Evolutionary conservation across 2,329 filamentous ascomycete genomes (phyloP), one percentile per base, ranked within the genome.

Genomic region (Nemania abortiva): DNA sequence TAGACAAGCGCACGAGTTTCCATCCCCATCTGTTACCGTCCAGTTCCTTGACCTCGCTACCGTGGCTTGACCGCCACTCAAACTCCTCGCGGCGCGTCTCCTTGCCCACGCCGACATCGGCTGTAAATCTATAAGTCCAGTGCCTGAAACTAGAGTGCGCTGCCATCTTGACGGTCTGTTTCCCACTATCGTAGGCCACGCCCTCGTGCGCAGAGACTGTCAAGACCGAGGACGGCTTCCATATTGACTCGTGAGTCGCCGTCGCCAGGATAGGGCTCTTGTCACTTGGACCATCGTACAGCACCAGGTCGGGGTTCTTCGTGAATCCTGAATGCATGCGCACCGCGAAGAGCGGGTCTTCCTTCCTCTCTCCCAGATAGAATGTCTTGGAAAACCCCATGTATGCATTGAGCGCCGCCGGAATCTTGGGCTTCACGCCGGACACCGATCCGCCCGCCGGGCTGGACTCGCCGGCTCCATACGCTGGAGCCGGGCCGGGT

Each of bases 61-160:
- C 79, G 22, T 73, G 74, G 61, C 78, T 80, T 60, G 79, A 75
- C 2, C 82, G 80, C 84, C 84, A 85, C 75, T 84, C 80, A 67
- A 83, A 85, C n/a, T 71, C 54, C 74, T 84, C 83, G 42, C 63
- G 49, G 9, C 70, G 70, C 39, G 71, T 70, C 49, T 60, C 61
- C 61, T 68, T 68, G 49, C 70, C 70, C 3, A 31, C 22, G 62
- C 74, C 74, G 52, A 74, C 65, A 39, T 77, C 75, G 47, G 81
- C 75, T 56, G 80, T 77, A 54, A 82, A 76, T 15, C 66, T 53
- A 65, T 82, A 82, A 5, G 65, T 62, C 49, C 78, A n/a, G 67
- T 73, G 69, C 15, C 63, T 65, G 6, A 59, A 7, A 24, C 37
- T 52, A 34, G 20, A 7, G 37, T 66, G 42, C 2, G 15, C 15